These are phyloP conservation scores for Globisporangium mamillatum DNA, from an alignment of 352 stramenopile species.

Conservation along the genomic window DNA sequence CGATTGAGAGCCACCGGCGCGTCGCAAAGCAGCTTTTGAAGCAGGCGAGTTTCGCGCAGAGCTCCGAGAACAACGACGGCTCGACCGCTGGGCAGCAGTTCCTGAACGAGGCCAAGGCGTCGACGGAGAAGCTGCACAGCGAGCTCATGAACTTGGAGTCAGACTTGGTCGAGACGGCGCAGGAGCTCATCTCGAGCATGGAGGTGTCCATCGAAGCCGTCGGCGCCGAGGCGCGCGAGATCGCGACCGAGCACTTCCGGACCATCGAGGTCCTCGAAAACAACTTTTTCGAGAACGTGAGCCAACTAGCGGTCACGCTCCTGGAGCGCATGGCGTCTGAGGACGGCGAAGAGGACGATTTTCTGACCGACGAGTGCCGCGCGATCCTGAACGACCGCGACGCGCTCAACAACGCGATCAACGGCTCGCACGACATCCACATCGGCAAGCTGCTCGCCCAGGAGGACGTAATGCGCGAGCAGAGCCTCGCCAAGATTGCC, in stretches of 20 bases:
- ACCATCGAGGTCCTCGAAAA: slow-evolving; percentile 90
- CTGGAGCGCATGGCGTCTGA: slow-evolving; percentile 77
- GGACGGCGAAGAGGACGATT: slow-evolving; percentile 77
- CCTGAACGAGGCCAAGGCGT: slow-evolving; percentile 78
- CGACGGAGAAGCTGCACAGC: slow-evolving; percentile 82
- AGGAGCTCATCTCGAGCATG: slow-evolving; percentile 62
- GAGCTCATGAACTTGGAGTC: slow-evolving; percentile 90
- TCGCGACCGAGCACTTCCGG: slow-evolving; percentile 84
- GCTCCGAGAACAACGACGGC: slow-evolving; percentile 36
- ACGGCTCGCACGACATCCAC: slow-evolving; percentile 90
- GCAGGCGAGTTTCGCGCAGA: slow-evolving; percentile 30
- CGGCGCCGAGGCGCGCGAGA: slow-evolving; percentile 54
- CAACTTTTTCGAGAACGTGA: slow-evolving; percentile 88
- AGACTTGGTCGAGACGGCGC: slow-evolving; percentile 70
- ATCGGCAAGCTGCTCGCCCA: slow-evolving; percentile 86
- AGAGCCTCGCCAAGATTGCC: slow-evolving; percentile 70
- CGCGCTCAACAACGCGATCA: slow-evolving; percentile 85
- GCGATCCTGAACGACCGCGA: slow-evolving; percentile 81
- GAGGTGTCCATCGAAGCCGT: slow-evolving; percentile 65
- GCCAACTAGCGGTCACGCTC: slow-evolving; percentile 68
- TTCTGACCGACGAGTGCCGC: slow-evolving; percentile 74
- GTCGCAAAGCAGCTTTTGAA: slow-evolving; percentile 76
- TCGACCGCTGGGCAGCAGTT: slow-evolving; percentile 52
- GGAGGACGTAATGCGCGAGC: slow-evolving; percentile 83
- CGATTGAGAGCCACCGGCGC: slow-evolving; percentile 79